Percentiles rank a stretch among this genome's conserved stretches.
Conservation (phyloP, 1,284 basidiomycete genomes). For the Trichosporon coremiiforme region DNA sequence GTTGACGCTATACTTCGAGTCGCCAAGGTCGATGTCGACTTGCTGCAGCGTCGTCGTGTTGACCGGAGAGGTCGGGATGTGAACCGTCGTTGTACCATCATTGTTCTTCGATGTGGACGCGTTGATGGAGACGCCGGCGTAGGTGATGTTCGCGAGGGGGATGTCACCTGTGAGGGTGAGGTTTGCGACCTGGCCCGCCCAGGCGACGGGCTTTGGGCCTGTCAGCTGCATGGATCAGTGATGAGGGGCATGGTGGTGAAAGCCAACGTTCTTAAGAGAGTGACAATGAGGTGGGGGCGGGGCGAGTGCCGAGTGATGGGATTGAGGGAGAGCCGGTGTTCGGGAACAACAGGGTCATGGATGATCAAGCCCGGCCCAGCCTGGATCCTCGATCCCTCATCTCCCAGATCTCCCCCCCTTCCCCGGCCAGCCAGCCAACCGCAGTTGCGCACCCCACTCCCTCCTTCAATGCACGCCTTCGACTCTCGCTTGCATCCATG, state of each 20-base stretch:
- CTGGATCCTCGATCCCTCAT: not conserved
- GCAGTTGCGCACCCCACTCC: not conserved
- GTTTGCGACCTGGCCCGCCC: slow-evolving; percentile 11
- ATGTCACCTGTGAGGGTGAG: not conserved
- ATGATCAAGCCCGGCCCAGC: not conserved
- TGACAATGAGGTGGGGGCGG: too few relatives aligned
- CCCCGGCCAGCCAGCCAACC: not conserved
- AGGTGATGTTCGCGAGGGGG: not conserved
- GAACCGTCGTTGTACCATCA: not conserved
- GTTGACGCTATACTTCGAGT: not conserved
- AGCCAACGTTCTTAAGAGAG: not conserved
- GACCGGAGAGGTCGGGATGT: not conserved
- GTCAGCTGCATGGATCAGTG: slow-evolving; percentile 2
- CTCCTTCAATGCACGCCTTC: not conserved
- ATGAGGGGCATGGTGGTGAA: not conserved
- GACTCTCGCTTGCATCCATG: not conserved
- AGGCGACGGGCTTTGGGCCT: slow-evolving; percentile 6
- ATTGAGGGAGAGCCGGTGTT: not conserved
- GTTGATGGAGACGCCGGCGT: not conserved
- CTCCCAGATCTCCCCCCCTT: not conserved
- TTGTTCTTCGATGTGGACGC: not conserved
- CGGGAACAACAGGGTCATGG: not conserved
- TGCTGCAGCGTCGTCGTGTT: slow-evolving; percentile 13
- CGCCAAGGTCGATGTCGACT: not conserved
- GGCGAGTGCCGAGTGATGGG: not conserved